Base-by-base conservation (phyloP, 208 protist genomes). In the Leishmania tropica region DNA sequence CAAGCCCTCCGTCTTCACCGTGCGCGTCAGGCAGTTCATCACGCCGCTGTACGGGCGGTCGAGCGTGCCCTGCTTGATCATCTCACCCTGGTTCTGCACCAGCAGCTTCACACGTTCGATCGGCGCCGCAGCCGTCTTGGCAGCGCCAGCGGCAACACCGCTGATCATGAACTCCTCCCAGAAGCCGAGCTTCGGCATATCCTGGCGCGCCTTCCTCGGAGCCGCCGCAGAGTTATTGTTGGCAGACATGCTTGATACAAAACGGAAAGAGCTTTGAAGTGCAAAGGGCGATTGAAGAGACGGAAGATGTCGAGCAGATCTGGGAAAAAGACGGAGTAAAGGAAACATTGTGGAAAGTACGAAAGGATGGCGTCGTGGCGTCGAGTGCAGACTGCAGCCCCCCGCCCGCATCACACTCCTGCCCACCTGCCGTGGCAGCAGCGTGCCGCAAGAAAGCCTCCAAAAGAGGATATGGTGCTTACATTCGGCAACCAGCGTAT, bases 81-180 rank as follows among this genome's bases (percentile, higher is more conserved):
- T 95, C 81, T 95, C 92, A 71, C 88, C 89, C 87, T 98, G 96
- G 84, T 91, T 98, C 91, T 99, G 98, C 70, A 99, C 87, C 28
- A 99, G 90, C 60, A 99, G 89, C 91, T 99, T 99, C 53, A 99
- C 90, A 80, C 98, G 95, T 92, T 99, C 98, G 79, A 99, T 98
- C 75, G 98, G 98, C 54, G 98, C 97, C n/a, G 93, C 92, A 48
- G 83, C 83, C 40, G 98, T 99, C 92, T 99, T 99, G 78, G 95
- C 87, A 51, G 98, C 76, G 81, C 92, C 90, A 70, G 89, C 93
- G 71, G 93, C 89, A 42, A 95, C 81, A 81, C 93, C 93, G 81
- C 91, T 89, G 87, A 96, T 89, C 89, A 96, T 93, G 85, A 96
- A 94, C 85, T 96, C 90, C 83, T 95, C 89, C 73, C 83, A 87